These are phyloP conservation scores for Microdochium paspali DNA, from an alignment of 2,329 filamentous ascomycete species.

Conservation along the genomic window DNA sequence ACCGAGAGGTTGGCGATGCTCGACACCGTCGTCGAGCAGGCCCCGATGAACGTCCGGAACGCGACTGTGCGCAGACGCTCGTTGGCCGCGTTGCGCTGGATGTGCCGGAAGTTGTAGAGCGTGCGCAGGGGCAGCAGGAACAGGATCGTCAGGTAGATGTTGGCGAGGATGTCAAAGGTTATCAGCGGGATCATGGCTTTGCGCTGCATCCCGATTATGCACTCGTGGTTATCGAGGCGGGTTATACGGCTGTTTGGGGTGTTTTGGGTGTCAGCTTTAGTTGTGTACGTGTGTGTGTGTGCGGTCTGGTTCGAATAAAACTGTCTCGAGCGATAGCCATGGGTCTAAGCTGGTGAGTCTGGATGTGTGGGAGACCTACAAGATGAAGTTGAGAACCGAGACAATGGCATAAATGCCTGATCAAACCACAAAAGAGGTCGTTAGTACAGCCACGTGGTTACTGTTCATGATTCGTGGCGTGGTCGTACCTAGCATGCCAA, in stretches of 20 bases:
- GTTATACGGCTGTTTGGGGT: conserved; percentile 41
- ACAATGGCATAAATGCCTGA: conserved; percentile 32
- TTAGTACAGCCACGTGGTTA: too few relatives aligned
- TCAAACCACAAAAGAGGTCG: too few relatives aligned
- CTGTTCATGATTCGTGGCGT: too few relatives aligned
- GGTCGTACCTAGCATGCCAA: conserved; percentile 46
- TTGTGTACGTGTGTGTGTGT: too few relatives aligned
- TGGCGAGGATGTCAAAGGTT: conserved; percentile 49
- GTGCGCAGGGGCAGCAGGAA: conserved; percentile 51
- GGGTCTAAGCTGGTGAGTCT: not conserved
- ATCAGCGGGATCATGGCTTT: conserved; percentile 53
- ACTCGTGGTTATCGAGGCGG: conserved; percentile 42
- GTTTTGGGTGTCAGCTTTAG: not conserved
- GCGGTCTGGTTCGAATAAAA: too few relatives aligned
- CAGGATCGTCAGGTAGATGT: conserved; percentile 53
- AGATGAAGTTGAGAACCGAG: conserved; percentile 50
- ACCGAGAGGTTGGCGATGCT: conserved; percentile 51
- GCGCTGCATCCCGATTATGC: conserved; percentile 52
- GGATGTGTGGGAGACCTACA: conserved; percentile 28
- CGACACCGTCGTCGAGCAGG: conserved; percentile 44
- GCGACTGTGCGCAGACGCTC: conserved; percentile 40
- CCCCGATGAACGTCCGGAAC: conserved; percentile 49
- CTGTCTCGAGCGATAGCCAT: too few relatives aligned
- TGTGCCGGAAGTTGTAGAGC: conserved; percentile 43
- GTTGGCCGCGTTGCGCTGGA: conserved; percentile 28